phyloP scores from a whole-genome alignment of 2,329 filamentous ascomycete genomes.

The Neonectria faginata region DNA sequence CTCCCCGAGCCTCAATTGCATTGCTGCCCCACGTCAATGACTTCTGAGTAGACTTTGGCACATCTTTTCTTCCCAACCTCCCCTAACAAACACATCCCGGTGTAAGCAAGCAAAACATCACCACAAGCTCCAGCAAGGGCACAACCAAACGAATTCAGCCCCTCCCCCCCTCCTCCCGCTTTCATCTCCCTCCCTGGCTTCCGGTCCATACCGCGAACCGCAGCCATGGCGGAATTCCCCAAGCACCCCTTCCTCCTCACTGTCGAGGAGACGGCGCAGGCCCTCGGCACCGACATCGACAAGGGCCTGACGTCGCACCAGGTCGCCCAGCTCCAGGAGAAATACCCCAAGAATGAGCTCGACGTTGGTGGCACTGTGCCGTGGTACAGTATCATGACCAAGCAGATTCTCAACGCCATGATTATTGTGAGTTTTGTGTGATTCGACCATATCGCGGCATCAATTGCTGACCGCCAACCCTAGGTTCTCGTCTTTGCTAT shows the following conservation, averaged over 20 bases:
- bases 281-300: constrained; percentile 73
- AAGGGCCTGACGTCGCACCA: constrained; percentile 72
- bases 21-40: constrained; percentile 30
- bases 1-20: constrained; percentile 19
- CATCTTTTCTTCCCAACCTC: constrained; percentile 9
- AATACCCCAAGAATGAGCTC: constrained; percentile 76
- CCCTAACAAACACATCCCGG: not conserved
- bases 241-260: constrained; percentile 72
- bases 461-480: constrained; percentile 11
- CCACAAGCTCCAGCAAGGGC: constrained; percentile 18
- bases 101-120: constrained; percentile 1
- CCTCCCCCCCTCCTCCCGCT: constrained; percentile 3
- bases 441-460: not conserved
- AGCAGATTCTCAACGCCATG: constrained; percentile 83
- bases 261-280: constrained; percentile 70
- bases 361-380: constrained; percentile 75
- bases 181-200: constrained; percentile 10
- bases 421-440: constrained; percentile 65
- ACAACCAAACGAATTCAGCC: constrained; percentile 19
- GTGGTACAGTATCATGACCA: constrained; percentile 78
- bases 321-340: constrained; percentile 67
- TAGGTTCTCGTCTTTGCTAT: constrained; percentile 83
- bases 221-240: constrained; percentile 60
- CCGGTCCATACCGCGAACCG: constrained; percentile 25
- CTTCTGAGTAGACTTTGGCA: constrained; percentile 31